Evolutionary conservation across 257 asterid species (phyloP), one percentile per base, ranked within the genome.

Genomic region (Capsicum chinense): DNA sequence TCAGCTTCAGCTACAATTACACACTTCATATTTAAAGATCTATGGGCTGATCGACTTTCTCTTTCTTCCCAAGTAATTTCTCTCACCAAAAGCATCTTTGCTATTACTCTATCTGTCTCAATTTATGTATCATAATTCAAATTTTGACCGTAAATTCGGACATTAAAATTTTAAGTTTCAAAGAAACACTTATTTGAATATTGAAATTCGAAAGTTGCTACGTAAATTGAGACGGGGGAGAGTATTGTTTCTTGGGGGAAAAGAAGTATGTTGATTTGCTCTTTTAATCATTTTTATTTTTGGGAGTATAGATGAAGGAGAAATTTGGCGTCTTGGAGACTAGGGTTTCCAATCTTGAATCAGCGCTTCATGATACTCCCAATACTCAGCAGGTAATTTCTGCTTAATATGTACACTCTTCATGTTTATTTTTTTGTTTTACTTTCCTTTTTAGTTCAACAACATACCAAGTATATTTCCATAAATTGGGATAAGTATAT

Each of bases 281-380:
- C 39, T 15, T 84, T 5, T 52, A 44, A 21, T 37, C 33, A 26
- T 78, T 58, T 78, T 81, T 7, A 0, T 10, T 39, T 47, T 35
- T 33, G 42, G 42, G 3, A 39, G 42, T 68, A 71, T 84, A 94
- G 97, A 35, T 89, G 87, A 79, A 86, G 85, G 94, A 83, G 81
- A 86, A 89, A 85, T 92, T 90, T 62, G 56, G 84, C 42, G 88
- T 89, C 37, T 85, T 94, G 83, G 92, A 87, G 21, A 84, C 93
- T 58, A 88, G 94, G 83, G 93, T 94, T 9, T 83, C 91, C 64
- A 94, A 87, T 91, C 89, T 94, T 87, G 95, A 94, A 84, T 85
- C 90, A 11, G 83, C 71, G 42, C 67, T 89, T 80, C 79, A 87
- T 73, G 82, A 12, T 80, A 73, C 67, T 83, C 70, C 91, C 71